These are phyloP conservation scores for Aureobasidium sp. DNA, from an alignment of 2,329 filamentous ascomycete genomes.

Conservation along the genomic window DNA sequence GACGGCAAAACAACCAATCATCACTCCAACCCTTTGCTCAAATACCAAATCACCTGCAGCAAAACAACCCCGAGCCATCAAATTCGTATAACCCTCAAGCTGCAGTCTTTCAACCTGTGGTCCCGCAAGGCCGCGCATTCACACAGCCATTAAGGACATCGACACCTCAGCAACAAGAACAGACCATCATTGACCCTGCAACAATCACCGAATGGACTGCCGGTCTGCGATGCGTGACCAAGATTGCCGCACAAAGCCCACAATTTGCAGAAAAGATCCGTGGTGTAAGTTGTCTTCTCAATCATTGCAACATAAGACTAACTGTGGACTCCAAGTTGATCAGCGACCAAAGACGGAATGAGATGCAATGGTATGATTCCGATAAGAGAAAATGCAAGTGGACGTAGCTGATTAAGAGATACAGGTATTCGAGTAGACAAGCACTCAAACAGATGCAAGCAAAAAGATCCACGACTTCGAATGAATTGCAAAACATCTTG, in stretches of 20 bases:
- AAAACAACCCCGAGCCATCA: background rate
- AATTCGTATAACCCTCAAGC: constrained; percentile 9
- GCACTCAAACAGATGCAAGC: constrained; percentile 28
- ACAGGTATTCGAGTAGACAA: constrained; percentile 26
- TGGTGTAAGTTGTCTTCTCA: constrained; percentile 28
- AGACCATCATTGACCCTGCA: constrained; percentile 36
- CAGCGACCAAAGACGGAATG: constrained; percentile 55
- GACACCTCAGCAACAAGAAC: background rate
- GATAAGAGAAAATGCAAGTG: background rate
- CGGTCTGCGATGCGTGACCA: constrained; percentile 41
- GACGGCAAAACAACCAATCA: background rate
- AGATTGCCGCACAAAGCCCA: constrained; percentile 39
- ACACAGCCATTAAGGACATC: background rate
- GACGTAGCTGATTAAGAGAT: background rate
- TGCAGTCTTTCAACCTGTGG: constrained; percentile 1
- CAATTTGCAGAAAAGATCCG: constrained; percentile 35
- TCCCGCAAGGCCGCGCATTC: background rate
- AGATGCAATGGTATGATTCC: constrained; percentile 47
- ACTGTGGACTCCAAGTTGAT: constrained; percentile 44
- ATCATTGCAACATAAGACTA: constrained; percentile 11
- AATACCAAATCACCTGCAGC: background rate
- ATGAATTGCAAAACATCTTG: constrained; percentile 28
- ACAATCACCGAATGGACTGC: constrained; percentile 44
- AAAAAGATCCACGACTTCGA: constrained; percentile 23
- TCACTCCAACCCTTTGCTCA: background rate